Conservation (phyloP, 2,329 filamentous ascomycete species). For the Phyllachora maydis region DNA sequence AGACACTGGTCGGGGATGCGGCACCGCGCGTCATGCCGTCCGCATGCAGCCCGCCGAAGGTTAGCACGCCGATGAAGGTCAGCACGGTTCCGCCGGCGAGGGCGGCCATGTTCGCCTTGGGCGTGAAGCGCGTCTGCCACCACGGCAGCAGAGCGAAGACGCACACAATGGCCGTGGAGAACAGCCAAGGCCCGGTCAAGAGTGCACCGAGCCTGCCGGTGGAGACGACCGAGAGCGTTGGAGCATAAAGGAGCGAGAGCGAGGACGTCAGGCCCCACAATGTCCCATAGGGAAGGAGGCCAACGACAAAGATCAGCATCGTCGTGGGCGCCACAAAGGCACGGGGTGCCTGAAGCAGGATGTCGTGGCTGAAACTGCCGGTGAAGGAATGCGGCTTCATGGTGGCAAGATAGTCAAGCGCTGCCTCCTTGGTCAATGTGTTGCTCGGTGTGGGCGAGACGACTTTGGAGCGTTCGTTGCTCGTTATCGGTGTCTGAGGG, state of each 20-base stretch:
- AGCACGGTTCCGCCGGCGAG: constrained; percentile 16
- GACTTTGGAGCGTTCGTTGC: constrained; percentile 6
- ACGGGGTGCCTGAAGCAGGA: constrained; percentile 22
- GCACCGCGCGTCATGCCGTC: constrained; percentile 7
- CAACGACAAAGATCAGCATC: constrained; percentile 19
- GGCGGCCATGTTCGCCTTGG: constrained; percentile 11
- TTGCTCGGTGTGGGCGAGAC: constrained; percentile 8
- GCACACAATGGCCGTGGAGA: constrained; percentile 13
- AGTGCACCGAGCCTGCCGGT: constrained; percentile 20
- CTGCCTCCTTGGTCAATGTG: constrained; percentile 12
- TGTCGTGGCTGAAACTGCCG: constrained; percentile 8
- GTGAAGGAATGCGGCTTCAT: constrained; percentile 18
- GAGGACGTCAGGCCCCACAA: constrained; percentile 25
- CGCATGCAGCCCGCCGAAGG: constrained; percentile 22
- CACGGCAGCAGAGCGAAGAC: constrained; percentile 10
- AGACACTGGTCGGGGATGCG: constrained; percentile 8
- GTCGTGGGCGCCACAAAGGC: constrained; percentile 28
- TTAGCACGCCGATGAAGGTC: constrained; percentile 18
- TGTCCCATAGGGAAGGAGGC: constrained; percentile 20
- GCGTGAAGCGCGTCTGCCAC: constrained; percentile 13
- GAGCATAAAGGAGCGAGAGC: constrained; percentile 23
- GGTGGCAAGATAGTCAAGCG: constrained; percentile 15
- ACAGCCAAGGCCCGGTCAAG: constrained; percentile 20
- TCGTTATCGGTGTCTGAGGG: too few species aligned
- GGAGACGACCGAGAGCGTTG: constrained; percentile 19